Conservation (phyloP, 345 rosid species). For the Gossypium raimondii region DNA sequence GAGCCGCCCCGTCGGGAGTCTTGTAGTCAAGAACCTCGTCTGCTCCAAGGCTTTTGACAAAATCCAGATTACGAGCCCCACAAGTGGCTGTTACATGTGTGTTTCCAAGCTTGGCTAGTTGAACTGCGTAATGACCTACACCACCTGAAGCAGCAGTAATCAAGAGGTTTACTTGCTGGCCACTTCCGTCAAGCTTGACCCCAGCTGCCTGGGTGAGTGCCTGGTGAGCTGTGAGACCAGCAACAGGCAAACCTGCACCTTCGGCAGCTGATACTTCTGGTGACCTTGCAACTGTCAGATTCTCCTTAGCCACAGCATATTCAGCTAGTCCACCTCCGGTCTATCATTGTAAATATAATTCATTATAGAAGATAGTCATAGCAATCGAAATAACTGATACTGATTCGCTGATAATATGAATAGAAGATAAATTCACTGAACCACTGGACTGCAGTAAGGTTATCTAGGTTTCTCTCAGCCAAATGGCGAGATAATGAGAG, state of each 20-base stretch:
- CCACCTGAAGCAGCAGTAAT: constrained; percentile 4
- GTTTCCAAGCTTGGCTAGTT: constrained; percentile 11
- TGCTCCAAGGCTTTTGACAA: neutral
- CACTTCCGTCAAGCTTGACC: constrained; percentile 61
- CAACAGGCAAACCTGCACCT: constrained; percentile 55
- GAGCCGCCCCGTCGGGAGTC: constrained; percentile 44
- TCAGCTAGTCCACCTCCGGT: constrained; percentile 62
- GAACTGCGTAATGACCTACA: constrained; percentile 11
- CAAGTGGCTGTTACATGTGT: constrained; percentile 7
- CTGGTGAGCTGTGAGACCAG: constrained; percentile 63
- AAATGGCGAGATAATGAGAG: neutral
- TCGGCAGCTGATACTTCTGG: constrained; percentile 63
- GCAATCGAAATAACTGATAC: neutral
- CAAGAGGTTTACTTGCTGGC: constrained; percentile 36
- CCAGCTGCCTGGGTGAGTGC: constrained; percentile 55
- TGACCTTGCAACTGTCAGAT: constrained; percentile 48
- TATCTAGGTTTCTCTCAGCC: neutral
- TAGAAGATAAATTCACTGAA: neutral
- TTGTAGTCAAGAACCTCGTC: constrained; percentile 10
- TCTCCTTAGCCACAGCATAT: constrained; percentile 57
- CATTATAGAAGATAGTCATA: neutral
- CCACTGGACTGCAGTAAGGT: neutral
- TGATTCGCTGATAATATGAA: neutral
- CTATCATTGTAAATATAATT: constrained; percentile 27
- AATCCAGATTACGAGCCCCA: neutral